A percentile compares a stretch with the other conserved stretches of the same genome.
Evolutionary conservation across 2,329 filamentous ascomycete species (phyloP).

Genomic region (Botryotinia globosa): DNA sequence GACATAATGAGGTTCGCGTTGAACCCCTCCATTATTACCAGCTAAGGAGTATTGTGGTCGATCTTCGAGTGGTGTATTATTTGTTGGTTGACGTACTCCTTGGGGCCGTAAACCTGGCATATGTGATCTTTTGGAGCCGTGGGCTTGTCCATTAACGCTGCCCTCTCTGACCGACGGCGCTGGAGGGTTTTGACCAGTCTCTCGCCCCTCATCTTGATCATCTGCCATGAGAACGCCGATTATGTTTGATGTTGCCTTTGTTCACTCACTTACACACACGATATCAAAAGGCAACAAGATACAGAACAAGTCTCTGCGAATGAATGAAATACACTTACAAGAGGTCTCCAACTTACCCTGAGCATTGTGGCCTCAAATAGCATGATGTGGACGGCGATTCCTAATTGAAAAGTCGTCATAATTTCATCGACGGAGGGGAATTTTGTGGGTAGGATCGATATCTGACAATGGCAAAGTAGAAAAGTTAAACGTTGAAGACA

Average conservation of each 20-base stretch:
- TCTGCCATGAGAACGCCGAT: slow-evolving; percentile 9
- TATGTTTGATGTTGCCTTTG: background rate
- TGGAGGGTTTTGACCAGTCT: background rate
- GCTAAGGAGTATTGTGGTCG: slow-evolving; percentile 15
- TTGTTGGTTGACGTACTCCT: slow-evolving; percentile 2
- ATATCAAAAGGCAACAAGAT: background rate
- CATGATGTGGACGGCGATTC: background rate
- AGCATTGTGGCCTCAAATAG: background rate
- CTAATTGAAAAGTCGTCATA: background rate
- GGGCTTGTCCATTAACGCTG: background rate
- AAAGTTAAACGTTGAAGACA: background rate
- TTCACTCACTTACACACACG: background rate
- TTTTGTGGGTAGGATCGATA: slow-evolving; percentile 5
- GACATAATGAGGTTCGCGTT: slow-evolving; percentile 20
- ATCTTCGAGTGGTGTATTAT: background rate
- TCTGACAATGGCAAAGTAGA: background rate
- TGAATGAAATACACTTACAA: background rate
- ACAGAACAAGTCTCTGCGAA: background rate
- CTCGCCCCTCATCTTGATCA: background rate
- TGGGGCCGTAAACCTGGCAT: slow-evolving; percentile 1
- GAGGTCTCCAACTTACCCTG: background rate
- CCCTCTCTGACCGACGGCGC: background rate
- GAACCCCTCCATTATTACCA: background rate
- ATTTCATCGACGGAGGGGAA: background rate
- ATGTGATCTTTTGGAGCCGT: slow-evolving; percentile 8